A percentile compares a stretch with the other conserved stretches of the same genome.
phyloP scores from a whole-genome alignment of 768 basidiomycete species.

The Hygrophoropsis aurantiaca region DNA sequence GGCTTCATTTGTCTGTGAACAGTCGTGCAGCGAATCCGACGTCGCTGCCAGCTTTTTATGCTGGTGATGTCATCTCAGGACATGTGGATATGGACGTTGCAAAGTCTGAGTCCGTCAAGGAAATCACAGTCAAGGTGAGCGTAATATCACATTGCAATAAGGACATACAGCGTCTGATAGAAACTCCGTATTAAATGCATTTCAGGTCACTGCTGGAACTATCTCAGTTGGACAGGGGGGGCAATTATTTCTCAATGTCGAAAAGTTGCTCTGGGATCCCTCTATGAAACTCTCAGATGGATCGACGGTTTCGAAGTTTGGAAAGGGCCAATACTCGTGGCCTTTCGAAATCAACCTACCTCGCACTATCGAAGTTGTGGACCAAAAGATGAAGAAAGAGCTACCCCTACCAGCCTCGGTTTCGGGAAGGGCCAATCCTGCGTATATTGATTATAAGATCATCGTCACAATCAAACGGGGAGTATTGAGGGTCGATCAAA shows the following conservation, averaged over 20 bases:
- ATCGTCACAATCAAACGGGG: constrained; percentile 50
- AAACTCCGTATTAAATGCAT: no score
- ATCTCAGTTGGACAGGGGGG: constrained; percentile 60
- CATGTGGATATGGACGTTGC: constrained; percentile 49
- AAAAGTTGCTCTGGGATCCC: constrained; percentile 43
- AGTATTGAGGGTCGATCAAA: constrained; percentile 48
- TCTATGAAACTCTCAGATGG: constrained; percentile 21
- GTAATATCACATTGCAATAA: background rate
- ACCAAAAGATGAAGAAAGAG: constrained; percentile 33
- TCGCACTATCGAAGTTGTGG: constrained; percentile 36
- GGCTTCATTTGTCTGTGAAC: constrained; percentile 46
- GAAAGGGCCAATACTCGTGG: constrained; percentile 47
- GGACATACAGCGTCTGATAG: background rate
- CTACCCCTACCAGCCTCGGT: constrained; percentile 54
- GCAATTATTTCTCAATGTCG: constrained; percentile 42
- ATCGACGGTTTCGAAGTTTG: constrained; percentile 31
- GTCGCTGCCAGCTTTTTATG: constrained; percentile 44
- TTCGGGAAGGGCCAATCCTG: constrained; percentile 53
- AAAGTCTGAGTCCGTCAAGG: constrained; percentile 49
- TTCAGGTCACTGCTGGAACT: constrained; percentile 45
- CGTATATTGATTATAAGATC: constrained; percentile 57
- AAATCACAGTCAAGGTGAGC: constrained; percentile 46
- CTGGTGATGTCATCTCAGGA: constrained; percentile 51
- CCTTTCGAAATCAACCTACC: constrained; percentile 51
- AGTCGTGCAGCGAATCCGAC: constrained; percentile 40